A percentile compares a stretch with the other conserved stretches of the same genome.
phyloP scores from a whole-genome alignment of 345 rosid species.

The Aquilaria malaccensis region DNA sequence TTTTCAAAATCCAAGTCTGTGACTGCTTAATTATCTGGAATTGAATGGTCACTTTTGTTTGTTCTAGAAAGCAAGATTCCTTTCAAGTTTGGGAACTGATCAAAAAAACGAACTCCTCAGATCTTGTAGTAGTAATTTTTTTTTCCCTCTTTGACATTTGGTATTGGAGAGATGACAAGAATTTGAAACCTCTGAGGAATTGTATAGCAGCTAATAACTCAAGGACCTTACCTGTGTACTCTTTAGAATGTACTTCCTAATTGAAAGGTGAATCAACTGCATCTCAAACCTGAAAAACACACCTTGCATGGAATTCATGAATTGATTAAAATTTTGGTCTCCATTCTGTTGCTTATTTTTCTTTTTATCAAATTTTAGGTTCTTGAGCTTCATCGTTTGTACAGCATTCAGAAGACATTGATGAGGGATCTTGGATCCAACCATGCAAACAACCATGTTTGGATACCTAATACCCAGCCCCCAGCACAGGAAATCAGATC shows the following conservation, averaged over 20 bases:
- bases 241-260: not conserved
- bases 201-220: too few species aligned
- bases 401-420: conserved; percentile 28
- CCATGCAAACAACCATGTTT: conserved; percentile 11
- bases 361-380: conserved; percentile 25
- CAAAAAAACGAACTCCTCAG: conserved; percentile 2
- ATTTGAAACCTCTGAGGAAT: too few species aligned
- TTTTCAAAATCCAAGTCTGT: too few species aligned
- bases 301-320: not conserved
- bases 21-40: not conserved
- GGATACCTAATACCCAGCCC: conserved; percentile 19
- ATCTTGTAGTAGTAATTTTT: not conserved
- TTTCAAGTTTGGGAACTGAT: not conserved
- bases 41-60: not conserved
- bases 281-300: not conserved
- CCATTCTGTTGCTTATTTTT: not conserved
- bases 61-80: conserved; percentile 3
- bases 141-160: too few species aligned
- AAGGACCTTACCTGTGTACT: too few species aligned
- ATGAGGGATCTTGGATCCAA: conserved; percentile 27
- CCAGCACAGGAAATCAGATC: conserved; percentile 13
- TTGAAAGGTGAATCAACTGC: not conserved
- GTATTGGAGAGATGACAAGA: too few species aligned
- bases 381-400: conserved; percentile 37
- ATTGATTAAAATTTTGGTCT: not conserved